A percentile compares a stretch with the other conserved stretches of the same genome.
These are phyloP conservation scores for Cladorrhinum samala DNA, from an alignment of 495 filamentous ascomycete genomes.

Conservation along the genomic window DNA sequence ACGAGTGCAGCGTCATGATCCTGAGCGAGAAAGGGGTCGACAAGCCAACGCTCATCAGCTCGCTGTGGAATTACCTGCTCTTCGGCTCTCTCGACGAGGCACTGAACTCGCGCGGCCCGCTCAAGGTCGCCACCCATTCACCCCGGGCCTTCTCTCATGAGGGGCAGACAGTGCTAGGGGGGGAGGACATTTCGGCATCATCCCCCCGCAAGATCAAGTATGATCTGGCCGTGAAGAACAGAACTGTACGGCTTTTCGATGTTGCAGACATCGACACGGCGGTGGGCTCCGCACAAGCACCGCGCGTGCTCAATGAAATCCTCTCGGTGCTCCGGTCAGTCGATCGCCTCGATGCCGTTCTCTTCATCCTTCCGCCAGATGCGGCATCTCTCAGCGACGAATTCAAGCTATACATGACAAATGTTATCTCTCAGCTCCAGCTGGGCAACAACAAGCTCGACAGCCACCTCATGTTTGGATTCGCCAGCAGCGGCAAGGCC, in stretches of 20 bases:
- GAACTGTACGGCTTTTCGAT: no score
- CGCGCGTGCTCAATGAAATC: background rate
- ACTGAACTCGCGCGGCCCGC: background rate
- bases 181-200: no score
- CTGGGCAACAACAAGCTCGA: no score
- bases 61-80: background rate
- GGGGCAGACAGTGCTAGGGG: no score
- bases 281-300: no score
- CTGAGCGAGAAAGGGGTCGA: background rate
- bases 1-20: background rate
- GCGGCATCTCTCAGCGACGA: background rate
- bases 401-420: background rate
- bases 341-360: background rate
- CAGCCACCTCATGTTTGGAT: background rate
- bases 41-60: background rate
- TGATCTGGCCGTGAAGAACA: no score
- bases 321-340: background rate
- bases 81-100: background rate
- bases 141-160: no score
- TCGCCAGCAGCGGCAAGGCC: background rate
- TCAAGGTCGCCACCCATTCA: no score
- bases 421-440: no score
- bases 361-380: background rate
- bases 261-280: no score
- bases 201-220: no score